Evolutionary conservation across 495 filamentous ascomycete species (phyloP).

Genomic region (Aspergillus biplanus): DNA sequence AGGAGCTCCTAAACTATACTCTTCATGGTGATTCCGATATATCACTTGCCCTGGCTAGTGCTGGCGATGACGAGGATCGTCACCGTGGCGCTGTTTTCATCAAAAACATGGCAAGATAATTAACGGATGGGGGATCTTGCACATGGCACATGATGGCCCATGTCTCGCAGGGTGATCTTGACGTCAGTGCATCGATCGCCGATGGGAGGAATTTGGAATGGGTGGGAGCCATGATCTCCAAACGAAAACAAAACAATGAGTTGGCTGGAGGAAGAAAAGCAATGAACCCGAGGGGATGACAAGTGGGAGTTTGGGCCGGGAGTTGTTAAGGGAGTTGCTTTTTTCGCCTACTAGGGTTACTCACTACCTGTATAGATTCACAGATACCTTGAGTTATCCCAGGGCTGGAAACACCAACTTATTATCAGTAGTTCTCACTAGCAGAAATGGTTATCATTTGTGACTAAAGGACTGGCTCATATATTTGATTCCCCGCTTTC

Average conservation of each 20-base stretch:
- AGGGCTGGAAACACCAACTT: too few relatives aligned
- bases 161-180: slow-evolving; percentile 3
- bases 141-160: slow-evolving; percentile 1
- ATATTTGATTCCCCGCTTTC: too few relatives aligned
- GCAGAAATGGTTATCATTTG: too few relatives aligned
- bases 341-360: too few relatives aligned
- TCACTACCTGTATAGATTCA: too few relatives aligned
- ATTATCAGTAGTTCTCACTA: too few relatives aligned
- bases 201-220: background rate
- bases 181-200: background rate
- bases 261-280: background rate
- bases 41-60: background rate
- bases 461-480: too few relatives aligned
- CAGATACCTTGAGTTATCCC: too few relatives aligned
- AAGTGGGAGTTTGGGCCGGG: too few relatives aligned
- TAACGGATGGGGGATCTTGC: background rate
- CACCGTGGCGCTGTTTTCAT: slow-evolving; percentile 1
- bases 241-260: background rate
- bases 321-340: too few relatives aligned
- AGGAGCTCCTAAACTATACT: background rate
- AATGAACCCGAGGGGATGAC: background rate
- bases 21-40: background rate
- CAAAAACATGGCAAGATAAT: background rate
- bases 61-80: background rate
- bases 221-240: background rate